Percentiles rank a stretch among this genome's conserved stretches.
phyloP scores from a whole-genome alignment of 2,329 filamentous ascomycete species.

The Graphium sp. region DNA sequence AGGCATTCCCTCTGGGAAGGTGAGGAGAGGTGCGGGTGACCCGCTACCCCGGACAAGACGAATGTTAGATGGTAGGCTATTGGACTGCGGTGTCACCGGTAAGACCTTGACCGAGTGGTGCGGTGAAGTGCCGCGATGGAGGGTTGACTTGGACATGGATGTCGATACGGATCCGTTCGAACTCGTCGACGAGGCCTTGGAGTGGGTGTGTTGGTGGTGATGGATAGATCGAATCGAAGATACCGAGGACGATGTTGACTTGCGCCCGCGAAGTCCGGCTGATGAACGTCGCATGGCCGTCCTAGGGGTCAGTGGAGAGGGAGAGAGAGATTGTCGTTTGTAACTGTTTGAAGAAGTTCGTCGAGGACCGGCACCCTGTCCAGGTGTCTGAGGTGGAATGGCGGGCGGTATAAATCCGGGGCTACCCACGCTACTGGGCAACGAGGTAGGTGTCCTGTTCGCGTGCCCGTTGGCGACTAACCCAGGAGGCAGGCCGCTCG shows the following conservation, averaged over 20 bases:
- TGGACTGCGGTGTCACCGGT: slow-evolving; percentile 65
- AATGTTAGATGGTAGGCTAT: slow-evolving; percentile 69
- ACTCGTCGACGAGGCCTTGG: slow-evolving; percentile 86
- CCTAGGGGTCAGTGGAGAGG: slow-evolving; percentile 74
- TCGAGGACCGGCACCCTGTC: slow-evolving; percentile 1
- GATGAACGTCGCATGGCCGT: slow-evolving; percentile 74
- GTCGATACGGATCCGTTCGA: slow-evolving; percentile 60
- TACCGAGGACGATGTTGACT: slow-evolving; percentile 90
- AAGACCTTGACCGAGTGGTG: slow-evolving; percentile 92
- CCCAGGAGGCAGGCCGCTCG: slow-evolving; percentile 29
- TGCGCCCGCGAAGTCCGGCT: slow-evolving; percentile 69
- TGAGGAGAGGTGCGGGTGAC: slow-evolving; percentile 28
- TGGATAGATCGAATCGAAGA: slow-evolving; percentile 87
- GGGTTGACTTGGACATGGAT: slow-evolving; percentile 48
- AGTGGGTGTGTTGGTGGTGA: slow-evolving; percentile 72
- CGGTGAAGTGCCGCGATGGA: slow-evolving; percentile 52
- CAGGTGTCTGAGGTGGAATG: slow-evolving; percentile 18
- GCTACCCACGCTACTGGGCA: neutral
- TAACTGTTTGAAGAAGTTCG: slow-evolving; percentile 15
- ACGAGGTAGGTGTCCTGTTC: slow-evolving; percentile 1
- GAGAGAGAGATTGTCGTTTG: slow-evolving; percentile 68
- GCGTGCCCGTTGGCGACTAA: slow-evolving; percentile 33
- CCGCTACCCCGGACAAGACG: slow-evolving; percentile 54
- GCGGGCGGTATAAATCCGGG: slow-evolving; percentile 12
- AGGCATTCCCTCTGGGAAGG: slow-evolving; percentile 44